Evolutionary conservation across 495 filamentous ascomycete species (phyloP), one percentile per base, ranked within the genome.

Genomic region (Saxophila tyrrhenica): DNA sequence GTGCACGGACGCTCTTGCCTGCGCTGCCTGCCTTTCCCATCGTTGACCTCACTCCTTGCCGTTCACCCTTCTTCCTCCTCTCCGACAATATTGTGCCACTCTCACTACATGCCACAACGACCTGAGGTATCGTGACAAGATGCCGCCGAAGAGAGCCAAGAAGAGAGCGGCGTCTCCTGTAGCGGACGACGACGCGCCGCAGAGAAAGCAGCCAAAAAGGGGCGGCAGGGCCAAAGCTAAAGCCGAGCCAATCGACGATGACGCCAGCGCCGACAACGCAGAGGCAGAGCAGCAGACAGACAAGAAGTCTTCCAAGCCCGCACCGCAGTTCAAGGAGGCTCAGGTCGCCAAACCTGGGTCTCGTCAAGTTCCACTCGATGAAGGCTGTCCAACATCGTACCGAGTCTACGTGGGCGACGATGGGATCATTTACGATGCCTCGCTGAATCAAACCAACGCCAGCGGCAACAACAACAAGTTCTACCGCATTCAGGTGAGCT

Each of bases 401-500:
- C n/a, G 41, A 8, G 41, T 44, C 41, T 44, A 44, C 17, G 41
- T 44, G 3, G 19, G n/a, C 17, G 41, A 44, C n/a, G 7, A 5
- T 21, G 41, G 8, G 7, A n/a, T 8, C 7, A 44, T 44, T n/a
- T 44, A 44, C 41, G 41, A 44, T 21, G 41, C 41, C 8, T 3
- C 8, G 7, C 19, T 44, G 41, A 83, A 81, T 55, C 77, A 81
- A 61, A 78, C 78, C 5, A 76, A 81, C 48, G 68, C 59, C n/a
- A 38, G 47, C 0, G 41, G 51, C 2, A 69, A 69, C 50, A 63
- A 64, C 57, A 69, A 69, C 56, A 69, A 67, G 69, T 88, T 89
- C 63, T 87, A 86, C 58, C 74, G 78, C 23, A 61, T 86, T 21
- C 81, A 85, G 65, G 47, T 71, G 19, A 44, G 41, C n/a, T 39